phyloP scores from a whole-genome alignment of 306 rosid genomes.

The Alnus rubra region DNA sequence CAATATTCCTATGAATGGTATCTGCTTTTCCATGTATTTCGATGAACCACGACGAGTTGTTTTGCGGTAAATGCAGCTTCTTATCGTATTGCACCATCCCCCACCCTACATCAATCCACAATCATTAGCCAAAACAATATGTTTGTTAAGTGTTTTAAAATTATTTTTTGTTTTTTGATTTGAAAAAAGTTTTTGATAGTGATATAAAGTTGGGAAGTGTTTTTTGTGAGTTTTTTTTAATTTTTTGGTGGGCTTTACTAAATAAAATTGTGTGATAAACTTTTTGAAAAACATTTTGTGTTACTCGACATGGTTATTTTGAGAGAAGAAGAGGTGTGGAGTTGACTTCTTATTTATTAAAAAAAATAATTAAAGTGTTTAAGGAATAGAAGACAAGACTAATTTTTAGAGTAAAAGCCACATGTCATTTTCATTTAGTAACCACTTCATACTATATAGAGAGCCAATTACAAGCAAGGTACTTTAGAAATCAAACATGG shows the following conservation, averaged over 20 bases:
- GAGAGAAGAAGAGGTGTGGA: no score
- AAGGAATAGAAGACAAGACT: constrained; percentile 1
- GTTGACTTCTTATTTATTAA: no score
- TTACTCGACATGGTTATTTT: no score
- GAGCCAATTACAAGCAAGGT: neutral
- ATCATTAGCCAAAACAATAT: constrained; percentile 16
- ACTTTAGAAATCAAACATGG: constrained; percentile 1
- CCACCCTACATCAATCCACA: constrained; percentile 62
- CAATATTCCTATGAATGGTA: constrained; percentile 75
- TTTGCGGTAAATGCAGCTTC: constrained; percentile 69
- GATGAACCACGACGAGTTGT: constrained; percentile 93
- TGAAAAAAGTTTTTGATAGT: no score
- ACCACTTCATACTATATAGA: neutral
- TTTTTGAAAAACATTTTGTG: no score
- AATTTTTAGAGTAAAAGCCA: constrained; percentile 4
- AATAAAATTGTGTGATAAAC: no score
- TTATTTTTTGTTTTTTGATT: no score
- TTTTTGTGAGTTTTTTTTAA: no score
- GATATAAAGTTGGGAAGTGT: no score
- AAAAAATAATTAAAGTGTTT: neutral
- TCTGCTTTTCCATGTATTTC: constrained; percentile 62
- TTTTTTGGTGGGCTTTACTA: no score
- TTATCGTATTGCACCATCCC: constrained; percentile 85
- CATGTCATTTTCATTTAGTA: neutral
- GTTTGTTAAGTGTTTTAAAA: no score